Base-by-base conservation (phyloP, 2,329 filamentous ascomycete species). In the Botrytis aclada region DNA sequence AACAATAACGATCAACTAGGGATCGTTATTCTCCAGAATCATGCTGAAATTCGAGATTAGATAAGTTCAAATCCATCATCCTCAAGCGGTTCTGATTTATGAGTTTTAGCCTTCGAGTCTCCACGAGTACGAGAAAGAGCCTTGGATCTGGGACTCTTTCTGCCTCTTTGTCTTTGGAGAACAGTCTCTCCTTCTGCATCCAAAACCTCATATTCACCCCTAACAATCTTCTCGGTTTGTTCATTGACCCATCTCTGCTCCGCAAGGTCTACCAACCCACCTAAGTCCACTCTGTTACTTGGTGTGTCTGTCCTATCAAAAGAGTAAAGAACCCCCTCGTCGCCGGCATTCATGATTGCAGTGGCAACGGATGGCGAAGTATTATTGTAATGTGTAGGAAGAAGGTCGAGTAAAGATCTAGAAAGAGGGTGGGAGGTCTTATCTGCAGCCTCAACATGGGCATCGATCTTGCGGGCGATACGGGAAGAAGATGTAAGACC, bases 41-140 rank as follows among this genome's bases (percentile, higher is more conserved):
- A 64, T 32, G 10, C 29, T n/a, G 18, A 9, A 18, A 25, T 29
- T 70, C 18, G 16, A 37, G 12, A 25, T 79, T 77, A 80, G 64
- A 81, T 76, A 54, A 81, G 75, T 74, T 81, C 79, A 64, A 80
- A 81, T 12, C 76, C 80, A 66, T 81, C 79, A 66, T 80, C 80
- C 32, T 80, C 79, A 64, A 77, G 76, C n/a, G 72, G 62, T 16
- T 73, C 67, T n/a, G 69, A 37, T 45, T 69, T 61, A 60, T 73
- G 58, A 22, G 58, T 61, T 32, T 65, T 71, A 60, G 70, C 56
- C 29, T 69, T 74, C 20, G 25, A 12, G 18, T 69, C 65, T 9
- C n/a, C 65, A 18, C 34, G 65, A 56, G 65, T 41, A 56, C 47
- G 65, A 56, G 47, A 69, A n/a, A 69, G 65, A 29, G 70, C 67